Conservation (phyloP, 2,329 filamentous ascomycete species). For the Ophiognomonia clavigignenti-juglandacearum region DNA sequence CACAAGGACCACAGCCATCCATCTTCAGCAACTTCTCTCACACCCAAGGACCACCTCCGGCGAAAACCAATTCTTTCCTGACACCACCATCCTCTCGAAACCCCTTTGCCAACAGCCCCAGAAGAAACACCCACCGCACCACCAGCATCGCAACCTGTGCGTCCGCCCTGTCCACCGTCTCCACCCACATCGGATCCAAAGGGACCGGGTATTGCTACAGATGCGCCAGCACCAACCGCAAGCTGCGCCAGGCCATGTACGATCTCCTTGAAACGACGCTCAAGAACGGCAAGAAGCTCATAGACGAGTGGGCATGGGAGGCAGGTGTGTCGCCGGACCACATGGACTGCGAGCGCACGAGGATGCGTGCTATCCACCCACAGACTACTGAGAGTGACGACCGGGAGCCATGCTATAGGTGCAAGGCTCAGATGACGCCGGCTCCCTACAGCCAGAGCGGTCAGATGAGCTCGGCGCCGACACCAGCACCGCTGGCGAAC, state of each 20-base stretch:
- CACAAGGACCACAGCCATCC: neutral
- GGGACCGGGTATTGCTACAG: slow-evolving; percentile 4
- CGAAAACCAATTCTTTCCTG: neutral
- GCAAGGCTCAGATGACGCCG: neutral
- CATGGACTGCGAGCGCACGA: slow-evolving; percentile 25
- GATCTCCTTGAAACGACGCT: neutral
- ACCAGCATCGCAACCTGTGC: neutral
- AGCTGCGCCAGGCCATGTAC: slow-evolving; percentile 7
- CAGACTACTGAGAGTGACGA: too few relatives aligned
- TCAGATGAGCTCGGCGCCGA: too few relatives aligned
- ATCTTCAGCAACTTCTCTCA: neutral
- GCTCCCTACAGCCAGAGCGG: too few relatives aligned
- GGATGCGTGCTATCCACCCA: too few relatives aligned
- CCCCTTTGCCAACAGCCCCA: neutral
- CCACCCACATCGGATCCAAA: neutral
- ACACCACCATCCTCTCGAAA: neutral
- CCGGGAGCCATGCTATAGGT: neutral
- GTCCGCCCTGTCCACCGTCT: neutral
- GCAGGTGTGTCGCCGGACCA: slow-evolving; percentile 19
- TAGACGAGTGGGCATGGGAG: slow-evolving; percentile 18
- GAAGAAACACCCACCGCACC: too few relatives aligned
- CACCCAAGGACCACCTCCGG: neutral
- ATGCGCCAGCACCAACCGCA: slow-evolving; percentile 8
- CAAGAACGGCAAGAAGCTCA: neutral
- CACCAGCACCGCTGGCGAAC: too few relatives aligned